phyloP scores from a whole-genome alignment of 805 yeast genomes.

The Hermanozyma aechmeae region DNA sequence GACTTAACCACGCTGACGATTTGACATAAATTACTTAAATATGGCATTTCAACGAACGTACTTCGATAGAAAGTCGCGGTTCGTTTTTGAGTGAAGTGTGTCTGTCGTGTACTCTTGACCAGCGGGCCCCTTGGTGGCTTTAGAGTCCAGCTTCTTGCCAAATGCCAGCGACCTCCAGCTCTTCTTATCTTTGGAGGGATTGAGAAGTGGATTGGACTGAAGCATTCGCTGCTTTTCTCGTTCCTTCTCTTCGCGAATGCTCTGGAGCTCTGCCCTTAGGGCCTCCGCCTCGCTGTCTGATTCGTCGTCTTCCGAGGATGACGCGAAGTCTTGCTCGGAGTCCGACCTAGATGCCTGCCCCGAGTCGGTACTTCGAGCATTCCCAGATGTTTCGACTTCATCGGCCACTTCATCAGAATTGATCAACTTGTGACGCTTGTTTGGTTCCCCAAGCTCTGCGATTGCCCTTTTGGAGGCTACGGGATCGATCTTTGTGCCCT shows the following conservation, averaged over 20 bases:
- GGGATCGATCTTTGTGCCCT: constrained; percentile 8
- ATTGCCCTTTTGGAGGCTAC: constrained; percentile 12
- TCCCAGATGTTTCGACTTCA: no score
- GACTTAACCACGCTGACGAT: constrained; percentile 33
- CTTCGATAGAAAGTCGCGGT: constrained; percentile 25
- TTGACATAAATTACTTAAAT: constrained; percentile 1
- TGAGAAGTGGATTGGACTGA: constrained; percentile 3
- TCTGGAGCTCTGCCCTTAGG: constrained; percentile 13
- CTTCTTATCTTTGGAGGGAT: constrained; percentile 8
- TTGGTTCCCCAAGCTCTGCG: constrained; percentile 18
- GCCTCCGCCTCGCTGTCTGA: constrained; percentile 12
- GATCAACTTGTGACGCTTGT: no score
- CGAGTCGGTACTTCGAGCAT: no score
- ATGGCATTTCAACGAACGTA: constrained; percentile 7
- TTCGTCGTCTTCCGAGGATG: no score
- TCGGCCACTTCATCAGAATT: no score
- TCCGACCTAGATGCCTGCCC: no score
- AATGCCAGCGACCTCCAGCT: constrained; percentile 24
- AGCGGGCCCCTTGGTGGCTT: no score
- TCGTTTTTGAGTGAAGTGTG: constrained; percentile 24
- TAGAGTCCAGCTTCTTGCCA: constrained; percentile 5
- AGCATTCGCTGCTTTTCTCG: constrained; percentile 3
- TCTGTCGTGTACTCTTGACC: constrained; percentile 18
- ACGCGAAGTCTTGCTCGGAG: no score
- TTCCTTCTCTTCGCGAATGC: constrained; percentile 7